Evolutionary conservation across 192 early-diverging fungal species (phyloP), one percentile per base, ranked within the genome.

Genomic region (Umbelopsis ramanniana): DNA sequence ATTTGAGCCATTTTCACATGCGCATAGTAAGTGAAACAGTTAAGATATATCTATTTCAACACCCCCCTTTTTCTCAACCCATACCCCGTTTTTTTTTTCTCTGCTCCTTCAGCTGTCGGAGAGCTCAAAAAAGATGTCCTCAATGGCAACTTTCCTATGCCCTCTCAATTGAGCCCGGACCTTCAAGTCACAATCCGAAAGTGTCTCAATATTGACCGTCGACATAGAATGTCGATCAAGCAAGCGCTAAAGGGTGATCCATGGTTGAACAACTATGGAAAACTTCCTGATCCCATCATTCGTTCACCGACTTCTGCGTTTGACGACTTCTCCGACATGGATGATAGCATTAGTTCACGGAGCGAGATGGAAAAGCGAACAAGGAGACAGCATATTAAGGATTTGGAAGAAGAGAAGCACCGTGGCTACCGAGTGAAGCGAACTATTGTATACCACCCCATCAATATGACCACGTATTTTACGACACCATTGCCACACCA

Each of bases 121-220:
- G 86, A 87, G 47, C 77, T 87, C 47, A 83, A 82, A 72, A 72
- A 70, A n/a, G 79, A 82, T 67, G 81, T 87, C 43, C 76, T 74
- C 10, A 77, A 77, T 33, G 77, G 78, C 7, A 74, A 72, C 21
- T 81, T 78, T 43, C 76, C 69, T 8, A 82, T 80, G 52, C 86
- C 86, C 0, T 24, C 60, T n/a, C 33, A 21, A 33, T 71, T 87
- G 40, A 87, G 86, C 47, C 40, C 47, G 4, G 76, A 68, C 43
- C 47, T 87, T 3, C 78, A 84, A 46, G 60, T 70, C 17, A 85
- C 81, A 4, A 80, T 87, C 29, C 54, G 70, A 40, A 87, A 83
- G 71, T 81, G 81, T 22, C 60, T 87, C 7, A 68, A 76, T 8
- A 63, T 78, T 2, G 86, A 87, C 35, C 57, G 86, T 17, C 43